Evolutionary conservation across 1,284 basidiomycete genomes (phyloP).

Genomic region (Cutaneotrichosporon mucoides): DNA sequence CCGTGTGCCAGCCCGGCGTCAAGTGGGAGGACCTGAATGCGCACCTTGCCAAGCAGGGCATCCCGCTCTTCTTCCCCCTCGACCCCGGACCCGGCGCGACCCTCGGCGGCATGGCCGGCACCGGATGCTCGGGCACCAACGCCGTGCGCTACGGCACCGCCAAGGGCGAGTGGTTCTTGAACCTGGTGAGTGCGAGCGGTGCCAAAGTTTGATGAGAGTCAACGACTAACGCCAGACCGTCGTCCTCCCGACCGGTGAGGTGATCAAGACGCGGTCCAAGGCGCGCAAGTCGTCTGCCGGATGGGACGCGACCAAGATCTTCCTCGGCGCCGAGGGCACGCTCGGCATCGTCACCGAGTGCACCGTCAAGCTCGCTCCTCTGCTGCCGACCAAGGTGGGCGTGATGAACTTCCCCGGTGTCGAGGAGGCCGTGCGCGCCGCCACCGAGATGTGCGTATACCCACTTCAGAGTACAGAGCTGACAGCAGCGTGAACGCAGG

Average conservation of each 20-base stretch:
- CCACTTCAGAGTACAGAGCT: not conserved
- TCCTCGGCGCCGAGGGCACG: conserved; percentile 92
- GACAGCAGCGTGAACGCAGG: conserved; percentile 13
- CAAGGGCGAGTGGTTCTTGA: conserved; percentile 78
- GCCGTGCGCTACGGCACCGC: conserved; percentile 85
- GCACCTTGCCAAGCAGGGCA: conserved; percentile 62
- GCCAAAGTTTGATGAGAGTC: too few species aligned
- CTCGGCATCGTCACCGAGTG: conserved; percentile 89
- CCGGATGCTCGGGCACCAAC: conserved; percentile 65
- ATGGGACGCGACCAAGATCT: conserved; percentile 84
- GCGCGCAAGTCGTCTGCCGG: conserved; percentile 86
- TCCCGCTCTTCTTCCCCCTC: conserved; percentile 84
- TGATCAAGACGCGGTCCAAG: conserved; percentile 84
- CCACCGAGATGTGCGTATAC: conserved; percentile 46
- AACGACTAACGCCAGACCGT: too few species aligned
- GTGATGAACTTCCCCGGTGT: conserved; percentile 54
- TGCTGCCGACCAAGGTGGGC: conserved; percentile 64
- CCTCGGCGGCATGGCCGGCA: conserved; percentile 88
- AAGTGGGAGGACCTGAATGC: conserved; percentile 85
- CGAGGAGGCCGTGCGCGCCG: conserved; percentile 63
- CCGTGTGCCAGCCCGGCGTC: conserved; percentile 76
- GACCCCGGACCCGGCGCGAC: conserved; percentile 69
- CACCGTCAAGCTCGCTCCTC: conserved; percentile 73
- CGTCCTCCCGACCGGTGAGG: conserved; percentile 82
- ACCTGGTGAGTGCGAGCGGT: conserved; percentile 59